Percentiles rank a stretch among this genome's conserved stretches.
Evolutionary conservation across 2,329 filamentous ascomycete genomes (phyloP).

Genomic region (Talaromyces pinophilus): DNA sequence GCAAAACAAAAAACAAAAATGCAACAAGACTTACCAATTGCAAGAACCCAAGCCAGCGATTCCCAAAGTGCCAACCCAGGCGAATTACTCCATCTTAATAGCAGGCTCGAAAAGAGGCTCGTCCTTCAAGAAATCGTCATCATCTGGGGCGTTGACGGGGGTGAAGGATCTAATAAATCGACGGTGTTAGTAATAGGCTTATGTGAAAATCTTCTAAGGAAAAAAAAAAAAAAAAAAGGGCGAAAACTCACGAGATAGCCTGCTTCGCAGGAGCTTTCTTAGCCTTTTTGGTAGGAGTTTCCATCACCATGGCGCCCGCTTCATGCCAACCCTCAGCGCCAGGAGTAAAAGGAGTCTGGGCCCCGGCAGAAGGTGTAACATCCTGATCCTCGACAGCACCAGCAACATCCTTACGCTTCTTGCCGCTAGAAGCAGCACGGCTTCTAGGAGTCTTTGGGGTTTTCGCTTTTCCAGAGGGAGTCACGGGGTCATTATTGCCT

Average conservation of each 20-base stretch:
- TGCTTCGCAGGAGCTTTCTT: slow-evolving; percentile 29
- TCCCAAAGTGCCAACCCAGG: not conserved
- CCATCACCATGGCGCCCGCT: slow-evolving; percentile 23
- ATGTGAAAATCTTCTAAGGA: not conserved
- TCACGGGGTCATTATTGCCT: not conserved
- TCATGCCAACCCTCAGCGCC: not conserved
- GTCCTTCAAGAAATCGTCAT: not conserved
- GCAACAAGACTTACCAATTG: not conserved
- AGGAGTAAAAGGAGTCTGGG: not conserved
- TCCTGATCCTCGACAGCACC: slow-evolving; percentile 16
- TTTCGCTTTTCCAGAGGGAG: slow-evolving; percentile 11
- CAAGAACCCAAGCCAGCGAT: not conserved
- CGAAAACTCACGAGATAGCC: slow-evolving; percentile 11
- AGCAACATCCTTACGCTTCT: slow-evolving; percentile 30
- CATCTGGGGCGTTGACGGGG: not conserved
- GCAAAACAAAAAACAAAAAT: not conserved
- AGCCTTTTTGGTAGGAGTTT: slow-evolving; percentile 28
- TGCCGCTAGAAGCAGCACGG: slow-evolving; percentile 11
- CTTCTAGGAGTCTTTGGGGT: not conserved
- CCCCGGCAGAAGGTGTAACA: not conserved
- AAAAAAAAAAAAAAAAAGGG: too few relatives aligned
- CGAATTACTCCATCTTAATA: slow-evolving; percentile 6
- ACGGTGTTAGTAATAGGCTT: not conserved
- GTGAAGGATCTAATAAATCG: slow-evolving; percentile 3
- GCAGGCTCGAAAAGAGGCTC: not conserved